Base-by-base conservation (phyloP, 192 early-diverging fungal genomes). In the Backusella liffmaniae region DNA sequence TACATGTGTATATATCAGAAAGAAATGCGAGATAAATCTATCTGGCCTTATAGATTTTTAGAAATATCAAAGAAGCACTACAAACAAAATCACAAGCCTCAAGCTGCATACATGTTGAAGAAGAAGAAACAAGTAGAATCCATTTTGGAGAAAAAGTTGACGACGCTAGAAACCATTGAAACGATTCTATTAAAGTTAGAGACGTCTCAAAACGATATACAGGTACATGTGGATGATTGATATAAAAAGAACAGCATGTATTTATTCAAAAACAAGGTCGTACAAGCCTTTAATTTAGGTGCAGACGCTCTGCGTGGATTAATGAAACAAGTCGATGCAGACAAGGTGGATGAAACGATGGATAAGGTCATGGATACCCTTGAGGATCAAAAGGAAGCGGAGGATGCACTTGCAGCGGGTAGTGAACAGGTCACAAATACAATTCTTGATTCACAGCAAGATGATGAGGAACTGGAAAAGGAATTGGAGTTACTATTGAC, bases 161-260 rank as follows among this genome's bases (percentile, higher is more conserved):
- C 73, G 7, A 90, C 89, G 18, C 74, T 91, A 13, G 86, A 90
- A 34, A 88, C 88, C 0, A 83, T 93, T 32, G 88, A 90, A 23
- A 78, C 80, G 5, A 89, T 93, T 32, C 67, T 93, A 29, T 76
- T 87, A 34, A 88, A 88, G 67, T 91, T 93, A 46, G 87, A 91
- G 66, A 77, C 79, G 7, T 88, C 91, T 9, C 89, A 91, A 66
- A 86, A 85, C 9, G 89, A 93, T 74, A 53, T 85, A 0, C 89
- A 91, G 78, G 90, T 87, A 49, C 18, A 18, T 49, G 46, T 49
- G 15, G 15, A 16, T 16, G 12, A 16, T n/a, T 6, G 15, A 6
- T 80, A 66, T 4, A 23, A 1, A 59, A 37, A 36, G 62, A 26
- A 37, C 6, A 71, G 36, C 32, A n/a, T 84, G 9, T 4, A 35